phyloP scores from a whole-genome alignment of 208 protist genomes.

The Leishmania martiniquensis region DNA sequence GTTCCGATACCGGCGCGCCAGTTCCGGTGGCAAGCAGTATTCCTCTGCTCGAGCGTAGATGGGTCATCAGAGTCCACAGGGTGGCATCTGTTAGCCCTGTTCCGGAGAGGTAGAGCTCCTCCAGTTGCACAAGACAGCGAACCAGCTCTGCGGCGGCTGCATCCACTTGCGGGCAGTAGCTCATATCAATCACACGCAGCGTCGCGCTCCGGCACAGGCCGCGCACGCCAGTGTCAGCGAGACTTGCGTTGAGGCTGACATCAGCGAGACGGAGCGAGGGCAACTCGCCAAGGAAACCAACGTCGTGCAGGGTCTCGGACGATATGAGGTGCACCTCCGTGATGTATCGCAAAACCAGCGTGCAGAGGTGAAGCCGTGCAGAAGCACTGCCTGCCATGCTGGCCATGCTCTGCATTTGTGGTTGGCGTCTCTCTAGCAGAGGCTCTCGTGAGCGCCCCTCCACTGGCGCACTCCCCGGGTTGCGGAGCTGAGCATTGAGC shows the following conservation, averaged over 20 bases:
- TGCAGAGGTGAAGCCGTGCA: neutral
- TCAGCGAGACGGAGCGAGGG: conserved; percentile 12
- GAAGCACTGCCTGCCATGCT: neutral
- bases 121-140: conserved; percentile 1
- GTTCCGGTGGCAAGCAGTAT: neutral
- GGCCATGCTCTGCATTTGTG: neutral
- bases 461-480: neutral
- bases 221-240: conserved; percentile 6
- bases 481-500: neutral
- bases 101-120: conserved; percentile 22
- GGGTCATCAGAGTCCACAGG: neutral
- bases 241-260: conserved; percentile 2
- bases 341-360: neutral
- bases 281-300: conserved; percentile 9
- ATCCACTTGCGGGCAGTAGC: conserved; percentile 10
- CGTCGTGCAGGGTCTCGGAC: conserved; percentile 6
- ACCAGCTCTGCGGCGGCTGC: conserved; percentile 5
- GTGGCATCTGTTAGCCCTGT: conserved; percentile 15
- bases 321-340: conserved; percentile 10
- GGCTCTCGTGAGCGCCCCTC: neutral
- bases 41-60: neutral
- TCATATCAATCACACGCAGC: conserved; percentile 9
- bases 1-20: neutral
- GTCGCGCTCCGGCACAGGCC: conserved; percentile 15
- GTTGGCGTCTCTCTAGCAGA: neutral